Base-by-base conservation (phyloP, 352 stramenopile genomes). In the Phytophthora boehmeriae region DNA sequence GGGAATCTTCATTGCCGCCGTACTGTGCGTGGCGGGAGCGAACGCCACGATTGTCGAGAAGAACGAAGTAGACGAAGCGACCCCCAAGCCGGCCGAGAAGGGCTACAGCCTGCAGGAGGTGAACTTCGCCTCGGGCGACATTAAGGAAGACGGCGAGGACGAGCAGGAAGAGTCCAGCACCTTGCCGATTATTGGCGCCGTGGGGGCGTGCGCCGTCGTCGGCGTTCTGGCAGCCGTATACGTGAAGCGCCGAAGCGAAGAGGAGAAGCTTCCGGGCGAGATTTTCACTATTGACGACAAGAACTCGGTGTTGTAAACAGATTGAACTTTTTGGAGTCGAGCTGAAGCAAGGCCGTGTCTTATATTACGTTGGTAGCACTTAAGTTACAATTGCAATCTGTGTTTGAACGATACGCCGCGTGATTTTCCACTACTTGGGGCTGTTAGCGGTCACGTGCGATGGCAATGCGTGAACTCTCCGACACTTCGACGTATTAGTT, bases 201-300 rank as follows among this genome's bases (percentile, higher is more conserved):
- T 71, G 1, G 68, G 58, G 2, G 82, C 78, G 0, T 77, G 80
- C 49, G 68, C 74, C 8, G 82, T 84, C 28, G 63, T 92, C 14
- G 82, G 62, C 14, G 63, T 80, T 5, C 36, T 88, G 14, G 82
- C 67, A 2, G 61, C 72, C 20, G 60, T 83, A 8, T 90, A 90
- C 70, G 63, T 83, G 42, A 87, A 86, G 60, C 80, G 80, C 59
- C 68, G 82, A 44, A 75, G 63, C 42, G 47, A 60, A 30, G 81
- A 89, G 59, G 71, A 76, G 23, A 62, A 89, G 52, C 60, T 75
- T 16, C 46, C 42, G n/a, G 67, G 75, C 28, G 82, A 85, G 53
- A 92, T 92, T 61, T 92, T 92, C 67, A 92, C 82, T 30, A 78
- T 92, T 57, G 67, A 75, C 36, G 82, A 92, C 68, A 87, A 89